phyloP scores from a whole-genome alignment of 2,329 filamentous ascomycete species.

The Leptographium radiaticola region DNA sequence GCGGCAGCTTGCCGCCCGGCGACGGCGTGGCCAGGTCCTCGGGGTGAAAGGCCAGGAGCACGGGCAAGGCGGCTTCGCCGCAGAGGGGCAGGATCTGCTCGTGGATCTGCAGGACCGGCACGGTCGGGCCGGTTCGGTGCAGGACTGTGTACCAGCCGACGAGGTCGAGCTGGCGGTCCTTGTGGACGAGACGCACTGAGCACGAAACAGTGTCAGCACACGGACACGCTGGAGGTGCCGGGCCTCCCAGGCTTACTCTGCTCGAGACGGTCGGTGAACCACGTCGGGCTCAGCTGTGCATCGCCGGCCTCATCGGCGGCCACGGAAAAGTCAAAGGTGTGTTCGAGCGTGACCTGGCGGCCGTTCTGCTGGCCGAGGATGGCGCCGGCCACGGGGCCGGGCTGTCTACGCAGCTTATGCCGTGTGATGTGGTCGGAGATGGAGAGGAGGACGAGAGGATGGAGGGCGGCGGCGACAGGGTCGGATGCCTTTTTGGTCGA shows the following conservation, averaged over 20 bases:
- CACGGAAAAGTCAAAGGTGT: conserved; percentile 75
- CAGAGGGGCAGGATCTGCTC: conserved; percentile 58
- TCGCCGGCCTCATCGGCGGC: conserved; percentile 36
- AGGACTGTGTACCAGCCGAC: conserved; percentile 88
- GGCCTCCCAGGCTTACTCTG: conserved; percentile 51
- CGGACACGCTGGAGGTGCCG: too few species aligned
- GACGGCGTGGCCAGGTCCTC: conserved; percentile 38
- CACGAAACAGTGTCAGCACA: neutral
- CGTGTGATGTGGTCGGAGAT: conserved; percentile 95
- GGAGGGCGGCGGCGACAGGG: conserved; percentile 69
- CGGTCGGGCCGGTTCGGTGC: conserved; percentile 57
- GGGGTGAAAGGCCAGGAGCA: conserved; percentile 80
- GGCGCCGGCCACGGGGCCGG: conserved; percentile 69
- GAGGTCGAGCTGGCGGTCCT: conserved; percentile 66
- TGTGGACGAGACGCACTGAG: conserved; percentile 82
- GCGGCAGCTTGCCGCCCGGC: conserved; percentile 67
- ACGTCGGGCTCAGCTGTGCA: conserved; percentile 50
- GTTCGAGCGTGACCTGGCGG: conserved; percentile 79
- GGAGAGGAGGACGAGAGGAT: conserved; percentile 87
- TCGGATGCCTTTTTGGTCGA: conserved; percentile 57
- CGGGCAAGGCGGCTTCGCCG: conserved; percentile 75
- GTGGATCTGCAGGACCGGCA: conserved; percentile 60
- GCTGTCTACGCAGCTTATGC: conserved; percentile 64
- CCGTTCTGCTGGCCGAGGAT: conserved; percentile 89
- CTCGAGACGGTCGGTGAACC: conserved; percentile 67